Percentiles rank a stretch among this genome's conserved stretches.
These are phyloP conservation scores for Vigna hirtella DNA, from an alignment of 306 rosid genomes.

Conservation along the genomic window DNA sequence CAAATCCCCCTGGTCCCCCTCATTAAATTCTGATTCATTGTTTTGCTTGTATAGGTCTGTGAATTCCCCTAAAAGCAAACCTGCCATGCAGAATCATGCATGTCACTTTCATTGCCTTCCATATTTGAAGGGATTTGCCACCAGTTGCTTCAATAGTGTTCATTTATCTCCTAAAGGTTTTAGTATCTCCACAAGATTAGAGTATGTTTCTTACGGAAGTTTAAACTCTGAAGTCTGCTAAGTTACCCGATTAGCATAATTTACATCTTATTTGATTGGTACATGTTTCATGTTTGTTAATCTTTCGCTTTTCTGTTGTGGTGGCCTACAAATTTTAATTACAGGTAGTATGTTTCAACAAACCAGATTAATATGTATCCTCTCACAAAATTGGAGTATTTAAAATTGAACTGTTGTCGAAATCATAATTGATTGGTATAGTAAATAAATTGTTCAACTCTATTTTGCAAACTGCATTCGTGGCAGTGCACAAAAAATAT, in stretches of 20 bases:
- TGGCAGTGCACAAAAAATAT: background rate
- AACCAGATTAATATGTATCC: too few species aligned
- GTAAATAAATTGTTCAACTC: background rate
- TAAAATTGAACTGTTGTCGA: background rate
- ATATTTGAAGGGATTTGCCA: slow-evolving; percentile 33
- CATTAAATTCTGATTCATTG: slow-evolving; percentile 47
- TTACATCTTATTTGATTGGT: background rate
- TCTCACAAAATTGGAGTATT: background rate
- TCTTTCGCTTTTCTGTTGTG: background rate
- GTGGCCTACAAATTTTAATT: background rate
- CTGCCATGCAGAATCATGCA: slow-evolving; percentile 42
- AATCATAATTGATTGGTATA: background rate
- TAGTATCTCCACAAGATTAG: slow-evolving; percentile 15
- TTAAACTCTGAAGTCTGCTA: background rate
- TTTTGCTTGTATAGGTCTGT: slow-evolving; percentile 62
- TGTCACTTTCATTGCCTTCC: slow-evolving; percentile 23
- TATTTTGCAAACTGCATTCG: background rate
- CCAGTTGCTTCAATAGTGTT: slow-evolving; percentile 23
- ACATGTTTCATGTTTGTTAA: background rate
- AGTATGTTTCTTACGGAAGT: background rate
- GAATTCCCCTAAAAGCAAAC: slow-evolving; percentile 47
- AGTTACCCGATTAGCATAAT: background rate
- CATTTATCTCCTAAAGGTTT: slow-evolving; percentile 6
- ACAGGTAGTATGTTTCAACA: background rate
- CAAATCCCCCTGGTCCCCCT: background rate